Percentiles rank a stretch among this genome's conserved stretches.
Evolutionary conservation across 129 eudicot species (phyloP).

Genomic region (Centrapalus pauciflorus): DNA sequence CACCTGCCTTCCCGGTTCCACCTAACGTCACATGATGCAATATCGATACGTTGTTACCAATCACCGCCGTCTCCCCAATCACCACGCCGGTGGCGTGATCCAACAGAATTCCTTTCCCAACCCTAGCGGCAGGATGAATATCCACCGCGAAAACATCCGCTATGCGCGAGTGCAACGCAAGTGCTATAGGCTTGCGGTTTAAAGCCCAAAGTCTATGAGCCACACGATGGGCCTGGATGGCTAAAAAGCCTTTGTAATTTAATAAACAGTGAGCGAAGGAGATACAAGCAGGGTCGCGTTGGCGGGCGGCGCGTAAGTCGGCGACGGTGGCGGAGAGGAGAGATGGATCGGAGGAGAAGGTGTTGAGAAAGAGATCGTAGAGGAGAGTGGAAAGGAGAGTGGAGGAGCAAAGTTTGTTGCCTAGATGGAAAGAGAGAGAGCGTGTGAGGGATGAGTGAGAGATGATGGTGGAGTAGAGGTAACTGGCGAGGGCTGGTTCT

Average conservation of each 20-base stretch:
- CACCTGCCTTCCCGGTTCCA: conserved; percentile 68
- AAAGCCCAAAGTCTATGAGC: conserved; percentile 53
- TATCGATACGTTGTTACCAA: conserved; percentile 70
- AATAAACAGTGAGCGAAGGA: conserved; percentile 57
- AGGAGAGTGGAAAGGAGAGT: conserved; percentile 48
- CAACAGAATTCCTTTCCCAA: conserved; percentile 59
- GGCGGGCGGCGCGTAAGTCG: conserved; percentile 53
- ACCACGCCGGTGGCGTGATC: conserved; percentile 88
- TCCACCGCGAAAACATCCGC: conserved; percentile 63
- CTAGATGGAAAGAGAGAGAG: conserved; percentile 49
- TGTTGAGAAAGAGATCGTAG: conserved; percentile 45
- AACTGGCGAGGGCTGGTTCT: conserved; percentile 59
- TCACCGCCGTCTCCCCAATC: conserved; percentile 76
- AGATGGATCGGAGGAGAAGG: conserved; percentile 31
- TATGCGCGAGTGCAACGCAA: conserved; percentile 50
- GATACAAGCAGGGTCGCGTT: conserved; percentile 55
- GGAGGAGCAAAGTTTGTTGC: conserved; percentile 59
- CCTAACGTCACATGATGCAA: conserved; percentile 86
- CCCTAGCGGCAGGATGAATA: conserved; percentile 63
- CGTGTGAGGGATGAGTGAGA: conserved; percentile 53
- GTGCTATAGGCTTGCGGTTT: conserved; percentile 51
- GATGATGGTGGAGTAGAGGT: conserved; percentile 58
- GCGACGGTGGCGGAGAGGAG: conserved; percentile 39
- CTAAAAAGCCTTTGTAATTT: conserved; percentile 61
- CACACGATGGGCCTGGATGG: conserved; percentile 56